A percentile compares a stretch with the other conserved stretches of the same genome.
Evolutionary conservation across 2,329 filamentous ascomycete genomes (phyloP).

Genomic region (Gliomastix tumulicola): DNA sequence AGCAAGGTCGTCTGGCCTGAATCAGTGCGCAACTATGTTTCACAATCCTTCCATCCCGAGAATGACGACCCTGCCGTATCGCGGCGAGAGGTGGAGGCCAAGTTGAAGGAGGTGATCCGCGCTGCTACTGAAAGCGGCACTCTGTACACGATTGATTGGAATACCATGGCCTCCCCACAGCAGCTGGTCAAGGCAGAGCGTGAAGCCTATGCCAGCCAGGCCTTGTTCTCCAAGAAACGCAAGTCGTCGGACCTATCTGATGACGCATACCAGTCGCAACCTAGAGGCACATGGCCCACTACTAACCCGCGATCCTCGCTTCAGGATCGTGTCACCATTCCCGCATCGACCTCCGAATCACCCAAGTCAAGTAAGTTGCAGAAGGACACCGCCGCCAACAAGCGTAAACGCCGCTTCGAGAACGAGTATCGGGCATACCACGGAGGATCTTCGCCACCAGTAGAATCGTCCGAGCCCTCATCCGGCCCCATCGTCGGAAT

Average conservation of each 20-base stretch:
- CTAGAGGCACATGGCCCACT: constrained; percentile 74
- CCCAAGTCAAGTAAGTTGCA: constrained; percentile 77
- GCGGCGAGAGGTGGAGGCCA: constrained; percentile 69
- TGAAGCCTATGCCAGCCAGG: constrained; percentile 1
- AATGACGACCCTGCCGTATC: constrained; percentile 59
- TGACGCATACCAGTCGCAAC: constrained; percentile 41
- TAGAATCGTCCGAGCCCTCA: constrained; percentile 46
- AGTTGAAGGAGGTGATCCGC: constrained; percentile 80
- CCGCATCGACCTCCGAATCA: constrained; percentile 21
- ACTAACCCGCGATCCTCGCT: constrained; percentile 53
- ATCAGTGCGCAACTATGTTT: constrained; percentile 81
- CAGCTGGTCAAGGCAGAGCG: constrained; percentile 70
- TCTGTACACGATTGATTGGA: constrained; percentile 75
- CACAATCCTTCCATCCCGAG: constrained; percentile 74
- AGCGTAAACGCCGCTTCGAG: constrained; percentile 83
- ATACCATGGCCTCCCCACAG: constrained; percentile 75
- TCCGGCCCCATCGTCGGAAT: constrained; percentile 77
- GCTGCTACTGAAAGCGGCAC: constrained; percentile 67
- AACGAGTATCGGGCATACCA: constrained; percentile 52
- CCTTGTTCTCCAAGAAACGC: constrained; percentile 60
- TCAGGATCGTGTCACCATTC: constrained; percentile 65
- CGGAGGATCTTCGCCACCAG: constrained; percentile 49
- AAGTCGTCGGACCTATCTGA: constrained; percentile 65
- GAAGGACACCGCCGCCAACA: constrained; percentile 84
- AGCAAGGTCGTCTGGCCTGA: constrained; percentile 72